phyloP scores from a whole-genome alignment of 75 land plant species.

The Azolla pinnata region DNA sequence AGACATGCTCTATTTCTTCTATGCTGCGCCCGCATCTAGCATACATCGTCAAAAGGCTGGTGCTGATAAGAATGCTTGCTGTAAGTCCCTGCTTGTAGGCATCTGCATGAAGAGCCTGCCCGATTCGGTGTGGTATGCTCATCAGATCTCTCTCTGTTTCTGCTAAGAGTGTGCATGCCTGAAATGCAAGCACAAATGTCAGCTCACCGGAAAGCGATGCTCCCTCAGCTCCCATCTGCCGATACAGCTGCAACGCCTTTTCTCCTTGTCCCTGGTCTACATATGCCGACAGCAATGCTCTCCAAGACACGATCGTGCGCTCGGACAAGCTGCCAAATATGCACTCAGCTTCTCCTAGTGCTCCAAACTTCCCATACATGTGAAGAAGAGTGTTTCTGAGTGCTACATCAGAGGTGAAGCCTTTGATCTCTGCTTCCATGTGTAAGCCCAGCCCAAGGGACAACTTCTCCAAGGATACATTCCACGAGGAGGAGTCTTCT shows the following conservation, averaged over 20 bases:
- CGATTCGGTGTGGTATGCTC: slow-evolving; percentile 22
- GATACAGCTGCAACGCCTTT: neutral
- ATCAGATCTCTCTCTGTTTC: slow-evolving; percentile 31
- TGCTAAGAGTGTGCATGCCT: slow-evolving; percentile 38
- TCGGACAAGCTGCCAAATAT: slow-evolving; percentile 16
- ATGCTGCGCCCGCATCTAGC: slow-evolving; percentile 13
- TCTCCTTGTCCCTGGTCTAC: slow-evolving; percentile 8
- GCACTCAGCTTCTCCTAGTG: slow-evolving; percentile 13
- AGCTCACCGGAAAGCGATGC: neutral
- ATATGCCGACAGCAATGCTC: slow-evolving; percentile 30
- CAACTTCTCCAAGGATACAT: neutral
- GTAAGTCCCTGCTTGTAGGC: slow-evolving; percentile 17
- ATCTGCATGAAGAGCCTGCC: slow-evolving; percentile 18
- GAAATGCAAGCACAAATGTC: slow-evolving; percentile 9
- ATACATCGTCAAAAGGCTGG: slow-evolving; percentile 35
- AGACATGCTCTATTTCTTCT: neutral
- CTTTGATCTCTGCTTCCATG: slow-evolving; percentile 20
- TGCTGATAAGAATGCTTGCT: slow-evolving; percentile 30
- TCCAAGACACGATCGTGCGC: slow-evolving; percentile 33
- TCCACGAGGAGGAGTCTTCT: neutral
- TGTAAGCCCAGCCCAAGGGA: slow-evolving; percentile 36
- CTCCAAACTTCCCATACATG: slow-evolving; percentile 42
- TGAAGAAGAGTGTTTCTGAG: slow-evolving; percentile 27
- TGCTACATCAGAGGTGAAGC: slow-evolving; percentile 6
- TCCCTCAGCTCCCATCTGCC: neutral